A percentile compares a stretch with the other conserved stretches of the same genome.
Conservation (phyloP, 2,329 filamentous ascomycete species). For the Penicillium sp. region DNA sequence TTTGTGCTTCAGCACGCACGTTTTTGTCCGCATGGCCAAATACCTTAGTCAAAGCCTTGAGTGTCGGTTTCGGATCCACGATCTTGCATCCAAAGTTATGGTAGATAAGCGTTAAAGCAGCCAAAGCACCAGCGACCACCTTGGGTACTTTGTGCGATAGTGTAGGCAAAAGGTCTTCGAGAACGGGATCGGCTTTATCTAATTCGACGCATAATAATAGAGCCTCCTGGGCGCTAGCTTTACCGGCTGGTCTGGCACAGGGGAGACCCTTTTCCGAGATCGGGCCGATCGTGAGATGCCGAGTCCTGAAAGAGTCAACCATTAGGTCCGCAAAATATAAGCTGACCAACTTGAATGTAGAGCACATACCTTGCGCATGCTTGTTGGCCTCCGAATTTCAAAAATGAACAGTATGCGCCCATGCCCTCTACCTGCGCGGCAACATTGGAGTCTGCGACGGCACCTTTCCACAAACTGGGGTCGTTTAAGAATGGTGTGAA, state of each 20-base stretch:
- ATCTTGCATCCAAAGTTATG: slow-evolving; percentile 95
- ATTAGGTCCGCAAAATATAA: not conserved
- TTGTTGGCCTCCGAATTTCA: slow-evolving; percentile 84
- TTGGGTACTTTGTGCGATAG: slow-evolving; percentile 90
- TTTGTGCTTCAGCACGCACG: slow-evolving; percentile 89
- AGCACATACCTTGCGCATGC: slow-evolving; percentile 64
- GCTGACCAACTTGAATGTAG: not conserved
- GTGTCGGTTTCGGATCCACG: slow-evolving; percentile 85
- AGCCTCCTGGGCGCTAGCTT: slow-evolving; percentile 82
- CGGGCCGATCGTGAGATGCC: slow-evolving; percentile 70
- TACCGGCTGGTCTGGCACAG: slow-evolving; percentile 84
- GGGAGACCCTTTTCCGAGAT: slow-evolving; percentile 90
- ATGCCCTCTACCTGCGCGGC: slow-evolving; percentile 94
- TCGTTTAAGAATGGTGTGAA: slow-evolving; percentile 89
- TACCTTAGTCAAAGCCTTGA: slow-evolving; percentile 84
- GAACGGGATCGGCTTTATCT: slow-evolving; percentile 78
- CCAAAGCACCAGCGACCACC: slow-evolving; percentile 72
- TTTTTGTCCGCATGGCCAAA: slow-evolving; percentile 99
- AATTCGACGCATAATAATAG: slow-evolving; percentile 86
- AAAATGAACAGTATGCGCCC: slow-evolving; percentile 81
- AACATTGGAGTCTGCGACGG: slow-evolving; percentile 91
- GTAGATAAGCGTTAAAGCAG: slow-evolving; percentile 78
- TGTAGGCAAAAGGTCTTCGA: slow-evolving; percentile 85
- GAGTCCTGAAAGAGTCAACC: slow-evolving; percentile 56
- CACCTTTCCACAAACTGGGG: slow-evolving; percentile 83